Base-by-base conservation (phyloP, 2,329 filamentous ascomycete species). In the Hymenoscyphus scutula region DNA sequence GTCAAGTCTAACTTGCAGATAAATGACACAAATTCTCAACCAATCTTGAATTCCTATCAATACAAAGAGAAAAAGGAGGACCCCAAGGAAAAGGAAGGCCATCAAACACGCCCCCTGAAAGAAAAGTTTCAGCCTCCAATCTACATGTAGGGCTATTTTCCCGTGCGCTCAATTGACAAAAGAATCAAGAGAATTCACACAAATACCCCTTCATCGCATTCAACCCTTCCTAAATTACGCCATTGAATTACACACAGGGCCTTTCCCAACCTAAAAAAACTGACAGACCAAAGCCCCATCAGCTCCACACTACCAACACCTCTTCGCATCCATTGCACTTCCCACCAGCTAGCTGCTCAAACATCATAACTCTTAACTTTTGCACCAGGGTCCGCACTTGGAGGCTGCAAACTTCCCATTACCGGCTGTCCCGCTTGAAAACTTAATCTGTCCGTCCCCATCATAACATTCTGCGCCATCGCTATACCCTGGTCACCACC, bases 301-400 rank as follows among this genome's bases (percentile, higher is more conserved):
- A 48, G 41, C n/a, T n/a, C n/a, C 41, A 48, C n/a, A 23, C 41
- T 23, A 19, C n/a, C 41, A 48, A 48, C 41, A 23, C 41, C 37
- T 19, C 17, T 19, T n/a, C 41, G 23, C 7, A 45, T 15, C 41
- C 41, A 45, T 8, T 32, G 11, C 30, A 7, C 30, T 32, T 32
- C 30, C 11, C 30, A 32, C 30, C 11, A 7, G 7, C 32, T 13
- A 34, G 23, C n/a, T 17, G 17, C 65, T 70, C 64, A 75, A 56
- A 75, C 69, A 64, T 74, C 72, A 59, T 72, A 74, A 64, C 67
- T 74, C 69, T 87, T 88, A 66, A 84, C 77, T 48, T 48, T 48
- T 61, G 80, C 79, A 4, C 82, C 82, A n/a, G 41, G 41, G 61
- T 82, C 79, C 30, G 77, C 80, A 71, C 84, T 84, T 60, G 84